A percentile compares a stretch with the other conserved stretches of the same genome.
Conservation (phyloP, 441 rosid genomes). For the Populus trichocarpa region DNA sequence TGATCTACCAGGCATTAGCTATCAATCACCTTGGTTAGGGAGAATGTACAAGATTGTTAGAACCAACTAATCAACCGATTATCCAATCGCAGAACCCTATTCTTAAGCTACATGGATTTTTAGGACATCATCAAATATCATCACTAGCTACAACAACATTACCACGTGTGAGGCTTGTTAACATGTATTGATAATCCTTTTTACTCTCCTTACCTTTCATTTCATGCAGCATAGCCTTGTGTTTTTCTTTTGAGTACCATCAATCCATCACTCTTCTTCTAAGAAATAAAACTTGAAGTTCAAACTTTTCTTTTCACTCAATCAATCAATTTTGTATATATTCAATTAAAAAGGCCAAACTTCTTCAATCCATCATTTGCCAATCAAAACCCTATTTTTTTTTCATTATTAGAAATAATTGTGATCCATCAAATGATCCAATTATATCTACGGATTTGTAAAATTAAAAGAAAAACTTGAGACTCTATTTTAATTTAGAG, state of each 20-base stretch:
- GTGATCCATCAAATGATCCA: constrained; percentile 1
- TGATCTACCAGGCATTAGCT: no score
- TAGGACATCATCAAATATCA: neutral
- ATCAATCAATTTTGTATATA: no score
- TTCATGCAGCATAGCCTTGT: constrained; percentile 62
- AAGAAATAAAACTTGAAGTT: constrained; percentile 1
- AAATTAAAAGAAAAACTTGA: neutral
- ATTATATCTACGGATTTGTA: neutral
- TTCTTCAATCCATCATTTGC: neutral
- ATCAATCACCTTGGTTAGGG: no score
- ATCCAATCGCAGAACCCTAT: no score
- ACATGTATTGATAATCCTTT: constrained; percentile 60
- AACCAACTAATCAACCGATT: no score
- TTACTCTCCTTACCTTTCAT: constrained; percentile 45
- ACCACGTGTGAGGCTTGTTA: constrained; percentile 53
- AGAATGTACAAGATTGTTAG: no score
- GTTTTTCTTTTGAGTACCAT: constrained; percentile 56
- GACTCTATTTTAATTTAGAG: constrained; percentile 17
- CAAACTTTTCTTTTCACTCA: neutral
- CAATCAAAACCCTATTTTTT: constrained; percentile 10
- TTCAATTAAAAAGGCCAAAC: constrained; percentile 6
- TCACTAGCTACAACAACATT: constrained; percentile 42
- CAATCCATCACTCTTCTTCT: constrained; percentile 25
- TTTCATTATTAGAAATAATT: neutral
- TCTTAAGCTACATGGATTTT: no score